These are phyloP conservation scores for Chaetomidium leptoderma DNA, from an alignment of 495 filamentous ascomycete genomes.

Conservation along the genomic window DNA sequence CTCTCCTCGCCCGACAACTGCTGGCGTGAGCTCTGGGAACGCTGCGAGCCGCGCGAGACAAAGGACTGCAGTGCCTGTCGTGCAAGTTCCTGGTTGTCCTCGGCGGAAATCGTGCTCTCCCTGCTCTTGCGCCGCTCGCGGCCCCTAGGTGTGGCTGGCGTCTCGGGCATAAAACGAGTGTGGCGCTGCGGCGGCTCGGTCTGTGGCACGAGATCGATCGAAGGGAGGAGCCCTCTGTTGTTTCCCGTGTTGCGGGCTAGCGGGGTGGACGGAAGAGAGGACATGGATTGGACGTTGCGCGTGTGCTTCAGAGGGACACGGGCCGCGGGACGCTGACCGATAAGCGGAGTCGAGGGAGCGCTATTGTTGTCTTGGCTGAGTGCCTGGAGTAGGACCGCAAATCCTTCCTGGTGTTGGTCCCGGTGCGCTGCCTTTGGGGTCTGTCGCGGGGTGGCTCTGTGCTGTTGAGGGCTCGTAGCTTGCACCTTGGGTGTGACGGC, in stretches of 20 bases:
- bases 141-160: constrained; percentile 22
- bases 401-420: constrained; percentile 46
- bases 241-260: constrained; percentile 43
- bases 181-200: constrained; percentile 47
- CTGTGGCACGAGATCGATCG: constrained; percentile 54
- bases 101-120: constrained; percentile 86
- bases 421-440: constrained; percentile 44
- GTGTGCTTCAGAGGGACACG: constrained; percentile 55
- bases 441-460: constrained; percentile 43
- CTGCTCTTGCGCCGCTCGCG: constrained; percentile 55
- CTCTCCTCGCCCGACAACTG: constrained; percentile 21
- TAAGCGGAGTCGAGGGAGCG: constrained; percentile 58
- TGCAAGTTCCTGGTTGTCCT: constrained; percentile 63
- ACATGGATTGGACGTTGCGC: constrained; percentile 68
- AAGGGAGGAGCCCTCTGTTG: constrained; percentile 47
- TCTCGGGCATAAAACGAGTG: constrained; percentile 28
- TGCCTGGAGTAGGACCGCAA: constrained; percentile 73
- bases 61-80: constrained; percentile 51
- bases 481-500: constrained; percentile 51
- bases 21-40: constrained; percentile 22
- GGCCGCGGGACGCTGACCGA: constrained; percentile 38
- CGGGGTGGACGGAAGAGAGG: constrained; percentile 77
- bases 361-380: constrained; percentile 69
- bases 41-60: constrained; percentile 38
- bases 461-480: constrained; percentile 46